Evolutionary conservation across 495 filamentous ascomycete species (phyloP).

Genomic region (Aspergillus saccharolyticus): DNA sequence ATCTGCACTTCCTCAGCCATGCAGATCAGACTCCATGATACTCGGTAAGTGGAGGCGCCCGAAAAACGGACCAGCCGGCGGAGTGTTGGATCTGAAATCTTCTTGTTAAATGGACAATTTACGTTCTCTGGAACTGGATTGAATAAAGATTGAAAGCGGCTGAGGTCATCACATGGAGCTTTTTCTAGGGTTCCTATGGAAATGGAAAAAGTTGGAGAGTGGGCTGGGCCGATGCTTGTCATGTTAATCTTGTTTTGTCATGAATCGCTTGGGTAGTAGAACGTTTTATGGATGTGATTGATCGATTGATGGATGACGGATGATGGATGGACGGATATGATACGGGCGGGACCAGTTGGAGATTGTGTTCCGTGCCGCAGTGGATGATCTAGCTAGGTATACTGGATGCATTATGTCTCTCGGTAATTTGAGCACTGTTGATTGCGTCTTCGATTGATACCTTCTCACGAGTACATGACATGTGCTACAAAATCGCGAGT

Average conservation of each 20-base stretch:
- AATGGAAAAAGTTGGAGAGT: not conserved
- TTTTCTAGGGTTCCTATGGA: not conserved
- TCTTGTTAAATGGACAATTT: not conserved
- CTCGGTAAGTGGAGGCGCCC: not conserved
- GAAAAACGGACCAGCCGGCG: not conserved
- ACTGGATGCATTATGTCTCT: conserved; percentile 21
- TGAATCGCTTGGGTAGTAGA: conserved; percentile 19
- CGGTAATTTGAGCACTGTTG: conserved; percentile 17
- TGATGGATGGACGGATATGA: conserved; percentile 1
- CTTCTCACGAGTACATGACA: not conserved
- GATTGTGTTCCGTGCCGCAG: not conserved
- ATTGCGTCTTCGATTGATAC: conserved; percentile 7
- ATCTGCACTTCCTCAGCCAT: not conserved
- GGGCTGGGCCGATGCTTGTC: conserved; percentile 3
- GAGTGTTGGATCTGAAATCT: not conserved
- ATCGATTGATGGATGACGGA: conserved; percentile 4
- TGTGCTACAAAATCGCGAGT: too few relatives aligned
- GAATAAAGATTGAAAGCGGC: not conserved
- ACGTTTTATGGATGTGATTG: conserved; percentile 7
- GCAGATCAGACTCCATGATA: not conserved
- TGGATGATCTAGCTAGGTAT: conserved; percentile 8
- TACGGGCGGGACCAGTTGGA: conserved; percentile 9
- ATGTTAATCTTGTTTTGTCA: conserved; percentile 6
- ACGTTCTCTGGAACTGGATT: not conserved
- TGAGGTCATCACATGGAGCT: not conserved